Conservation (phyloP, 768 basidiomycete genomes). For the Tricholomella constricta region DNA sequence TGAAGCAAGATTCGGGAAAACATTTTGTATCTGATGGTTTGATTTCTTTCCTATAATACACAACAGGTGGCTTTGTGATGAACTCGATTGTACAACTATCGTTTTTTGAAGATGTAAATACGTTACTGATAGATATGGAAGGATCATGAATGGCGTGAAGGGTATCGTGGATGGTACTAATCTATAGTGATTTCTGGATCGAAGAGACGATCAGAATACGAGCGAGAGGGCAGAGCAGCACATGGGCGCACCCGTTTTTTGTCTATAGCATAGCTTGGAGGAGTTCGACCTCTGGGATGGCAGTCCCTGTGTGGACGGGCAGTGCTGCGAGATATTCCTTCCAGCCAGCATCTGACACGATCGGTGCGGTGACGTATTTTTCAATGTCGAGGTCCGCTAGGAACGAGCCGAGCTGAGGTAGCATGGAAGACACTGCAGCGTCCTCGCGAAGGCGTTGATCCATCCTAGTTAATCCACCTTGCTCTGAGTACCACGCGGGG, state of each 20-base stretch:
- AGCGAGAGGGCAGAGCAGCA: not conserved
- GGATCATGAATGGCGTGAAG: not conserved
- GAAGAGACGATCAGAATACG: not conserved
- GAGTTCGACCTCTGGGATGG: conserved; percentile 36
- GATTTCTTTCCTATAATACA: not conserved
- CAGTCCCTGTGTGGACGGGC: conserved; percentile 45
- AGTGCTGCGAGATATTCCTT: conserved; percentile 44
- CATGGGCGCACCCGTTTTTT: not conserved
- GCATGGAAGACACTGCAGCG: conserved; percentile 42
- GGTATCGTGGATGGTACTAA: conserved; percentile 1
- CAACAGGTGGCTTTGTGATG: not conserved
- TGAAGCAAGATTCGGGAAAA: not conserved
- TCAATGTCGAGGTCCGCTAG: conserved; percentile 48
- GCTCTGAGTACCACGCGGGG: conserved; percentile 61
- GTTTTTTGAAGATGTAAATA: not conserved
- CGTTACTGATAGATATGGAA: conserved; percentile 11
- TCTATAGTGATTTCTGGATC: not conserved
- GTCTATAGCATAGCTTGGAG: conserved; percentile 46
- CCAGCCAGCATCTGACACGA: conserved; percentile 53
- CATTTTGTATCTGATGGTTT: conserved; percentile 11
- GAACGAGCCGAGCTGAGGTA: conserved; percentile 43
- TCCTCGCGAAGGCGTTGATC: conserved; percentile 51
- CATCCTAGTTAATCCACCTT: conserved; percentile 48
- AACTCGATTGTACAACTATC: not conserved
- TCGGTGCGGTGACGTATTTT: conserved; percentile 53